Evolutionary conservation across 306 rosid genomes (phyloP), one percentile per base, ranked within the genome.

Genomic region (Oemleria cerasiformis): DNA sequence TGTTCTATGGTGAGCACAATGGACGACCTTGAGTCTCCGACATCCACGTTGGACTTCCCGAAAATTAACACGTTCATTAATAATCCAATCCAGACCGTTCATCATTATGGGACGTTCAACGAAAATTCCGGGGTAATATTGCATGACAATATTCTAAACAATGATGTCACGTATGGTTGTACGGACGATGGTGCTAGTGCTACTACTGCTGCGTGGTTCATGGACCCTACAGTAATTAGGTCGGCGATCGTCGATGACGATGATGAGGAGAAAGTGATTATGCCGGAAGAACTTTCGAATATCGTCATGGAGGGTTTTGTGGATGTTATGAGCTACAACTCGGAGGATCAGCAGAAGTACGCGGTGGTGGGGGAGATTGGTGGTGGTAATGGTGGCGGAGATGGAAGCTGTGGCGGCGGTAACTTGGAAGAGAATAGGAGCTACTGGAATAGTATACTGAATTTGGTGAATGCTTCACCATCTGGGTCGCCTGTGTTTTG

Each of bases 401-500:
- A 75, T 3, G 71, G 57, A 5, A 73, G 74, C 42, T 75, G 84
- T 0, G 64, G 9, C 43, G 71, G 78, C 21, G 75, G 73, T 50
- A 43, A 72, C 70, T 81, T 81, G 53, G 97, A 89, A 78, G 97
- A 94, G 83, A 94, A 86, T 83, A 89, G 83, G 87, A 94, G 80
- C 71, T 95, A 95, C 64, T 89, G 97, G 99, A 84, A 84, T 65
- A 89, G 86, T 70, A 88, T 95, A 80, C 96, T 95, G 49, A 85
- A 89, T 75, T 75, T 87, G 82, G 84, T 83, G 19, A 74, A 87
- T 69, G 80, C 81, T 56, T 76, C 88, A 8, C 62, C 84, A 2
- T 58, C 84, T 48, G 75, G 75, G 56, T 83, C 86, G 20, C 83
- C 88, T 34, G 74, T 79, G 75, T 81, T 86, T 68, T 81, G 70